A percentile compares a stretch with the other conserved stretches of the same genome.
phyloP scores from a whole-genome alignment of 2,329 filamentous ascomycete species.

The Cordyceps tenuipes region DNA sequence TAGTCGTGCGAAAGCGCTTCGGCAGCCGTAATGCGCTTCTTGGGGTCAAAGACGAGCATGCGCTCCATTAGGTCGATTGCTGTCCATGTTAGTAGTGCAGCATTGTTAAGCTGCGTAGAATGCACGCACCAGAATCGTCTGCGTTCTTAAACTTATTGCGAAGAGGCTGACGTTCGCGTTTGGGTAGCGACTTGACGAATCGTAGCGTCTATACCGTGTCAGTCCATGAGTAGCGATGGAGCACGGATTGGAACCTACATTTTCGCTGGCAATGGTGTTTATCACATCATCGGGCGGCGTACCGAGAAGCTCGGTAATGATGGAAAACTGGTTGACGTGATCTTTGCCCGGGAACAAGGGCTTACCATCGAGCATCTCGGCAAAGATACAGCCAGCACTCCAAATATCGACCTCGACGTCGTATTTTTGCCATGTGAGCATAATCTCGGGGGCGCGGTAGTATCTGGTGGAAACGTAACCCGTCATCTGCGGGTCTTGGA shows the following conservation, averaged over 20 bases:
- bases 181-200: constrained; percentile 95
- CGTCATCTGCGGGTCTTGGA: constrained; percentile 99
- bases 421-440: constrained; percentile 99
- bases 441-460: constrained; percentile 97
- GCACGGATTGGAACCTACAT: constrained; percentile 49
- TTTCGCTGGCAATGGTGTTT: constrained; percentile 96
- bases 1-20: constrained; percentile 88
- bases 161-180: constrained; percentile 83
- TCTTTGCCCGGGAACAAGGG: constrained; percentile 98
- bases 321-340: constrained; percentile 98
- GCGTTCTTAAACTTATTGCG: constrained; percentile 91
- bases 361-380: constrained; percentile 98
- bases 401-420: constrained; percentile 98
- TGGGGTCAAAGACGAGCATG: constrained; percentile 98
- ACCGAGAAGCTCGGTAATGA: constrained; percentile 94
- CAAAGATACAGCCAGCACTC: constrained; percentile 98
- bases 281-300: constrained; percentile 98
- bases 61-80: constrained; percentile 89
- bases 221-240: constrained; percentile 15
- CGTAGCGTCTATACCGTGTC: constrained; percentile 61
- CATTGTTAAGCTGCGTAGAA: not conserved
- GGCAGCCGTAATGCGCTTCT: constrained; percentile 81
- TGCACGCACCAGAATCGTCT: constrained; percentile 63
- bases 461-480: constrained; percentile 98
- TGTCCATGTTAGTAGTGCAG: constrained; percentile 32